A percentile compares a stretch with the other conserved stretches of the same genome.
phyloP scores from a whole-genome alignment of 2,329 filamentous ascomycete genomes.

The Ophiostoma tasmaniense region DNA sequence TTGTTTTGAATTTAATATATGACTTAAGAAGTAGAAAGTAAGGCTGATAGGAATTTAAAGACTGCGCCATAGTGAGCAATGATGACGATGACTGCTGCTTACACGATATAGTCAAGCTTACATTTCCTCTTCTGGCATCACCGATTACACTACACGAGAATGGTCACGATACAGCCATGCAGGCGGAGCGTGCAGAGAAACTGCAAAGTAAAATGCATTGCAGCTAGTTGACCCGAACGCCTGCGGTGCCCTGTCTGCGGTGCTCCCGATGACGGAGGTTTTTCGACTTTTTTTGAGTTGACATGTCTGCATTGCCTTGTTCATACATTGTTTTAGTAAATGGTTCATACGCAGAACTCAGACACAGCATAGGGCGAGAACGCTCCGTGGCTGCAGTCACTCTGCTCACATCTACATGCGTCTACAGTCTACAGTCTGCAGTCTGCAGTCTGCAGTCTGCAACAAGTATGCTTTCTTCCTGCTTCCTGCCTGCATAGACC shows the following conservation, averaged over 20 bases:
- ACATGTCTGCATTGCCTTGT: not conserved
- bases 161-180: not conserved
- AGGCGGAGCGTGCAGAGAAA: not conserved
- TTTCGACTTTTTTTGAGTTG: not conserved
- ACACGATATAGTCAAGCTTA: not conserved
- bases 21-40: no score
- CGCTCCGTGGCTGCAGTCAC: not conserved
- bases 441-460: no score
- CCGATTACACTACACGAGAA: not conserved
- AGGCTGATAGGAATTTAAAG: not conserved
- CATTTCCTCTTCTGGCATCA: not conserved
- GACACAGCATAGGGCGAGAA: not conserved
- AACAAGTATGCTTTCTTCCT: no score
- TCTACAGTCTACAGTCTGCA: no score
- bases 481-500: not conserved
- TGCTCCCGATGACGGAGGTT: slow-evolving; percentile 1
- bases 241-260: not conserved
- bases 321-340: no score
- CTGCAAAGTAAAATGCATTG: not conserved
- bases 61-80: not conserved
- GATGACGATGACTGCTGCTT: not conserved
- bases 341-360: not conserved
- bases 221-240: not conserved
- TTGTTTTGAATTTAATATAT: no score
- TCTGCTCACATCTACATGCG: not conserved